phyloP scores from a whole-genome alignment of 768 basidiomycete genomes.

The Leccinum boreale region DNA sequence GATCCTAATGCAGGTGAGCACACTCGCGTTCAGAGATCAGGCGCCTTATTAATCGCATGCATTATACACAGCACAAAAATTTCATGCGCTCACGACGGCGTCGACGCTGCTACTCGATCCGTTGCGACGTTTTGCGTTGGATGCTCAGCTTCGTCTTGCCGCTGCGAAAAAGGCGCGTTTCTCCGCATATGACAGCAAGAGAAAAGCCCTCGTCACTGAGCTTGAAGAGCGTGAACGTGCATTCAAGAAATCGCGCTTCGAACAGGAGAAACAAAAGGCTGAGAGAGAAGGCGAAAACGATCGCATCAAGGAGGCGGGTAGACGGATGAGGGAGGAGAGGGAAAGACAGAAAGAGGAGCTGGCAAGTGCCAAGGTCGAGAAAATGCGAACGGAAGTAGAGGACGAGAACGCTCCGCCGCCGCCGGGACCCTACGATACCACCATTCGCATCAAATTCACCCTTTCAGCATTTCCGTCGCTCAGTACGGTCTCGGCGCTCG shows the following conservation, averaged over 20 bases:
- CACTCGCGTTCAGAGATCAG: not conserved
- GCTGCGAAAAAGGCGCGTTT: conserved; percentile 69
- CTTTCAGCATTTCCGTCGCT: conserved; percentile 47
- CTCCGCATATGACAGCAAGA: conserved; percentile 65
- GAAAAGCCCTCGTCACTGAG: conserved; percentile 72
- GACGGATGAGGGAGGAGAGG: conserved; percentile 62
- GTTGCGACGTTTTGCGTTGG: conserved; percentile 69
- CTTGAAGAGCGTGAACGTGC: conserved; percentile 75
- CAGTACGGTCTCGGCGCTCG: conserved; percentile 17
- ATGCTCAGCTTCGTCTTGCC: conserved; percentile 72
- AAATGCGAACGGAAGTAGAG: conserved; percentile 26
- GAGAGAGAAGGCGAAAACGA: conserved; percentile 60
- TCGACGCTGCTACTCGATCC: conserved; percentile 82
- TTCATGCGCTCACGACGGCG: conserved; percentile 80
- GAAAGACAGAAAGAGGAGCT: conserved; percentile 49
- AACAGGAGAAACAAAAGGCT: conserved; percentile 57
- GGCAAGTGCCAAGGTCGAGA: conserved; percentile 35
- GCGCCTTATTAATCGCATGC: not conserved
- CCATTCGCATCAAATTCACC: conserved; percentile 67
- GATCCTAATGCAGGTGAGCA: conserved; percentile 70
- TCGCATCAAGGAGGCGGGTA: conserved; percentile 72
- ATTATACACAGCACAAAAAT: conserved; percentile 55
- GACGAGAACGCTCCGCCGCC: conserved; percentile 53
- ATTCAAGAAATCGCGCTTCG: conserved; percentile 67
- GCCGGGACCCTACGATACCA: conserved; percentile 69